Evolutionary conservation across 768 basidiomycete species (phyloP), one percentile per base, ranked within the genome.

Genomic region (Leccinum imitatum): DNA sequence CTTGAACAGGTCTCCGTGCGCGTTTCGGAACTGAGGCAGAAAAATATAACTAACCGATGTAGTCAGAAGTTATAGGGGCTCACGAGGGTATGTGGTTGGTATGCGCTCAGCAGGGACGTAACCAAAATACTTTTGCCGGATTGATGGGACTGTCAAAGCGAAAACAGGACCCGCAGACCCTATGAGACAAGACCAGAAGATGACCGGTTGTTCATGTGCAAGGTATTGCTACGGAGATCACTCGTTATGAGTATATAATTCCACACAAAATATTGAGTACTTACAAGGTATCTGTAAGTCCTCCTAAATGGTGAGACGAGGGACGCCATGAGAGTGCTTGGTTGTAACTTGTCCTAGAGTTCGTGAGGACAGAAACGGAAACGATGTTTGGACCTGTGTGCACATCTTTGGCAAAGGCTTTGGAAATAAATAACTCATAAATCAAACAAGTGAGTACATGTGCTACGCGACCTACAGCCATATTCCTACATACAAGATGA

Each of bases 151-250:
- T 46, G 79, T 77, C 47, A 91, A 64, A 47, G 87, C 87, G 74
- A 93, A 76, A 25, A 87, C 77, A 11, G 93, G 93, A 2, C 93
- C 93, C 66, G 86, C 80, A 58, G 78, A 67, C 55, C 93, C 93
- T 58, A 96, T 76, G 52, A 87, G 74, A 71, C 87, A 80, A 11
- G 93, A 93, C 76, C 87, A 96, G 80, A 95, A 95, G 73, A 95
- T 84, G 73, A 93, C 90, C 30, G 93, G 93, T 68, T 84, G 85
- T 76, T 96, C 93, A 76, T 96, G 93, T 39, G 93, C 92, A 66
- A 88, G 85, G 51, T 89, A 85, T 93, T 93, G 91, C 93, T 95
- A 54, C 9, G 31, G 17, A 8, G 4, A 27, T 59, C 23, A 4
- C 7, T 14, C 0, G n/a, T 10, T 8, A 8, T 17, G 15, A n/a